Evolutionary conservation across 1,284 basidiomycete genomes (phyloP), one percentile per base, ranked within the genome.

Genomic region (Porodaedalea pini): DNA sequence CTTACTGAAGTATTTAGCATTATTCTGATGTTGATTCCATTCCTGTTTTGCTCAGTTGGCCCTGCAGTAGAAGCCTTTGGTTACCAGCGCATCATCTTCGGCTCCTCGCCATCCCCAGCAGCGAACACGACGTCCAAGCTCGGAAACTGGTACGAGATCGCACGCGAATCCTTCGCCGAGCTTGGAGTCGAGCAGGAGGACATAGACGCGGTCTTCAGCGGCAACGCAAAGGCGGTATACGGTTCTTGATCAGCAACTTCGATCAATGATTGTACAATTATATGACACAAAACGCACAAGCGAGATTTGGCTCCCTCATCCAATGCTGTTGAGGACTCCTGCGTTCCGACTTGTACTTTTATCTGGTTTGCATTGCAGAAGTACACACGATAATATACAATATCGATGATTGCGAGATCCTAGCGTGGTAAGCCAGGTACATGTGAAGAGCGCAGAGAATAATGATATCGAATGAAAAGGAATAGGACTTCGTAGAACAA

Each of bases 91-190:
- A 76, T 83, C 65, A 66, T 83, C 50, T 83, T 79, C 63, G 82
- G 81, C 32, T 78, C 80, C 2, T 73, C 76, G 7, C 74, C 79
- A 3, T 73, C 77, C 8, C 68, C 71, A n/a, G 70, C 63, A 51
- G 79, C 75, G n/a, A 75, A 67, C 49, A 75, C 71, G 25, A 66
- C 67, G 47, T 82, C 76, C 36, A 78, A 72, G 50, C 77, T 79
- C 7, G 77, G 76, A 13, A 82, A 88, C 63, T 95, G 92, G 92
- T 94, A 92, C 67, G 84, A 83, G 61, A 78, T 92, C 55, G 84
- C 90, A 13, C 78, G 88, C 60, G 89, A 89, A 68, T 85, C 84
- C 1, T 78, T 93, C 53, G 81, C 88, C n/a, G 90, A 94, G 71
- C 76, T 94, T 29, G 90, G 88, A 5, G 78, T 91, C 59, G 90